Percentiles rank a stretch among this genome's conserved stretches.
These are phyloP conservation scores for Bassia scoparia DNA, from an alignment of 148 eudicot genomes.

Conservation along the genomic window DNA sequence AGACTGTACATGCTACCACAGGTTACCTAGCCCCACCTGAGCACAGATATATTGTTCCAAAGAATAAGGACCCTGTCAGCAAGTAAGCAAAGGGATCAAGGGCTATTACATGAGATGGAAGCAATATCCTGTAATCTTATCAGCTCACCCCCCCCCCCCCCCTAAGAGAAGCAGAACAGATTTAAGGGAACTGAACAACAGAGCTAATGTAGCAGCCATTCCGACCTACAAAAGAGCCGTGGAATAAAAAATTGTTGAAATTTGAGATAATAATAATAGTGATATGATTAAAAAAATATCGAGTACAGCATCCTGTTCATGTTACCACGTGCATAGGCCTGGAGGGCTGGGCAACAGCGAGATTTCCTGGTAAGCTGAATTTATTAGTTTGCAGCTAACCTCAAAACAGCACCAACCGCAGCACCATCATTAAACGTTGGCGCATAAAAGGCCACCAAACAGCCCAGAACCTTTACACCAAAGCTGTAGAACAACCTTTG, in stretches of 20 bases:
- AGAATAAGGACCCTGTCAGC: background rate
- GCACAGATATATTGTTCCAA: background rate
- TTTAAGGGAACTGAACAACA: conserved; percentile 90
- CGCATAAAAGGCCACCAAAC: conserved; percentile 92
- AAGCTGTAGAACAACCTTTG: conserved; percentile 88
- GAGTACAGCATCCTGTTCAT: background rate
- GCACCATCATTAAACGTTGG: conserved; percentile 99
- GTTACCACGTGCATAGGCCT: conserved; percentile 92
- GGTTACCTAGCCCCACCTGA: background rate
- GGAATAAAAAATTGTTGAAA: too few relatives aligned
- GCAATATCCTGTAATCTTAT: conserved; percentile 95
- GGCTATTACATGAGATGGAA: conserved; percentile 83
- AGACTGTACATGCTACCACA: too few relatives aligned
- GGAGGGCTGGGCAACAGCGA: conserved; percentile 92
- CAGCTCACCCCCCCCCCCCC: too few relatives aligned
- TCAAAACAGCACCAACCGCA: conserved; percentile 96
- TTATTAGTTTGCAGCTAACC: conserved; percentile 78
- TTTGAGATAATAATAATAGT: conserved; percentile 2
- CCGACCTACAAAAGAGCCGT: conserved; percentile 67
- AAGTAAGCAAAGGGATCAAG: conserved; percentile 12
- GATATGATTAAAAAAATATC: background rate
- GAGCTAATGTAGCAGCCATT: conserved; percentile 99
- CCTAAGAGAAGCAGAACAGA: conserved; percentile 90
- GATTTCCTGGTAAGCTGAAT: conserved; percentile 78
- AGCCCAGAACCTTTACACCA: conserved; percentile 97